Evolutionary conservation across 2,329 filamentous ascomycete genomes (phyloP), one percentile per base, ranked within the genome.

Genomic region (Fusarium sp.): DNA sequence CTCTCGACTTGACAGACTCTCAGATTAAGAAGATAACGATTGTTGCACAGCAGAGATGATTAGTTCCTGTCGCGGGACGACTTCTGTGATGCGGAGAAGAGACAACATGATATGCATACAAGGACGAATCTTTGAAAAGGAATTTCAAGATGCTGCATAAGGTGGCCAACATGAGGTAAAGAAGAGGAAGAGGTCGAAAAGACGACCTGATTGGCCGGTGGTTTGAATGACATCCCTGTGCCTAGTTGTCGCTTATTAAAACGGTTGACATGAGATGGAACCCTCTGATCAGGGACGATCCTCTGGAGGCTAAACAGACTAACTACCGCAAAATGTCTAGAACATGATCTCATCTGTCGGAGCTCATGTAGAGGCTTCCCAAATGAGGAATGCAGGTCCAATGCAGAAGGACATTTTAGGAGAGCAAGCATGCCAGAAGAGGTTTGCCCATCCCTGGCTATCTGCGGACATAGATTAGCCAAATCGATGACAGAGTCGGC

Each of bases 191-290:
- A 40, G 18, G 49, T 27, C 42, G 27, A 65, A 60, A 20, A 15
- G 14, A 40, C 44, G 27, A 38, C 20, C 54, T 71, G 38, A 71
- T 64, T 71, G 50, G 67, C 30, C 52, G 49, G 38, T 44, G 45
- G 44, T 41, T 57, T 55, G 30, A 40, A 23, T 52, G 23, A 37
- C 23, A 69, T 46, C 67, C 62, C 44, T 68, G 53, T 41, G 18
- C 13, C 26, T 40, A 44, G 38, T 35, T 35, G 38, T 50, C 50
- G 40, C 41, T 40, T 44, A 56, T 41, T 42, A 60, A 59, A 60
- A 54, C 33, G 53, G 27, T 23, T 45, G 38, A 41, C 42, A 66
- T 65, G 35, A 62, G 61, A 53, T 44, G 49, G 37, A 38, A 44
- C 48, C 48, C 42, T 54, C 13, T 54, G 37, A 49, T 67, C 38